Evolutionary conservation across 441 rosid genomes (phyloP).

Genomic region (Adansonia madagascariensis): DNA sequence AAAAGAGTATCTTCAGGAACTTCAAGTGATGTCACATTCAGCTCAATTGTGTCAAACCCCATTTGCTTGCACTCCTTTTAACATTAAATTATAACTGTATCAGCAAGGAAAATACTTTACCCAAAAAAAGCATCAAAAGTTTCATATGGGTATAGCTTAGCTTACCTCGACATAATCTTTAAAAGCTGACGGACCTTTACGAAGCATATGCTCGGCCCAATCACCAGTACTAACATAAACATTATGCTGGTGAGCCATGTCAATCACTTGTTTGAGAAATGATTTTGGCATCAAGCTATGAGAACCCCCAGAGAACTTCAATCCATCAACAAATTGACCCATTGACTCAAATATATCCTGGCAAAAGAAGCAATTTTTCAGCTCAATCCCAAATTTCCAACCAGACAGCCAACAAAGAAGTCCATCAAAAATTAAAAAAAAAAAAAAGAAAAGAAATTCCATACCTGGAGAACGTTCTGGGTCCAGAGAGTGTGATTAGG

Average conservation of each 20-base stretch:
- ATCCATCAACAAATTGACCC: conserved; percentile 90
- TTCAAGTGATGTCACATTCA: conserved; percentile 74
- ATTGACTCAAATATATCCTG: conserved; percentile 81
- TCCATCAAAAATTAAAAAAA: background rate
- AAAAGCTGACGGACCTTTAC: conserved; percentile 71
- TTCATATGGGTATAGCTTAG: background rate
- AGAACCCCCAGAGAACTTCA: conserved; percentile 89
- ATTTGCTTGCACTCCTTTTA: conserved; percentile 76
- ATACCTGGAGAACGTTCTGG: conserved; percentile 71
- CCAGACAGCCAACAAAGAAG: background rate
- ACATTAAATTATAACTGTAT: background rate
- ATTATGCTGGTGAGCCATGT: conserved; percentile 75
- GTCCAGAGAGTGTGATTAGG: conserved; percentile 67
- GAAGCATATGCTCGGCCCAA: conserved; percentile 84
- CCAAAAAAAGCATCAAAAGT: background rate
- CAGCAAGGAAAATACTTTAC: background rate
- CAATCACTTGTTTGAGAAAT: conserved; percentile 62
- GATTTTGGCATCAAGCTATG: conserved; percentile 79
- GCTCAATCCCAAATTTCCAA: background rate
- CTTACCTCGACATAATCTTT: conserved; percentile 75
- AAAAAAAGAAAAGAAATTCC: background rate
- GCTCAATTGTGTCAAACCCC: conserved; percentile 88
- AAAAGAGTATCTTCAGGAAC: conserved; percentile 82
- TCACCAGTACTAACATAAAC: conserved; percentile 90
- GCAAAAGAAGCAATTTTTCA: background rate